Base-by-base conservation (phyloP, 2,329 filamentous ascomycete species). In the Aspergillus sp. region DNA sequence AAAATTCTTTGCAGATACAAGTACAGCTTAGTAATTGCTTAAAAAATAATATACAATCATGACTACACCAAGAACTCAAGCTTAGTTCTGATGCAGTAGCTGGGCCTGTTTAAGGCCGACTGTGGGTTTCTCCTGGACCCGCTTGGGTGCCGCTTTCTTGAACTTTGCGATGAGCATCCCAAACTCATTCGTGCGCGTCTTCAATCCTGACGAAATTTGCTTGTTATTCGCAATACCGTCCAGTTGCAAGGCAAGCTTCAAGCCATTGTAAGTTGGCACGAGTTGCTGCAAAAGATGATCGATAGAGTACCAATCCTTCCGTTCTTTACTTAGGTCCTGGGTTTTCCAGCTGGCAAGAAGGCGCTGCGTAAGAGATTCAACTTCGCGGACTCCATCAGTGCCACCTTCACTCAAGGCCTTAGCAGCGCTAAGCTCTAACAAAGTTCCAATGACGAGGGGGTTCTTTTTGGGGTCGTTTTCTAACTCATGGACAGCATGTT, bases 121-220 rank as follows among this genome's bases (percentile, higher is more conserved):
- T 7, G 64, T 64, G 11, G 67, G 66, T 9, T 52, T 49, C 33
- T 64, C 51, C 45, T 61, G 41, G 27, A 60, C 50, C 15, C 62
- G 55, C 33, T 65, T 57, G 9, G 68, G 64, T 12, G 63, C 64
- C 9, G 48, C 46, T 33, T 62, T 61, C 45, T 53, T 57, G 33
- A 62, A 60, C 11, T 62, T 58, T 14, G 48, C 79, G 47, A 86
- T 78, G 45, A 85, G 80, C 66, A 78, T 81, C 37, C 80, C 81
- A 19, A 90, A 77, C 60, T 84, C 64, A 17, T 63, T 59, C 31
- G 70, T 57, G 6, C 65, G 61, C 7, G 55, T 57, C 57, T 66
- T 65, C 52, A 77, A 58, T 12, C 57, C 52, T 11, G 61, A 48
- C 6, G 61, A 52, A 47, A 77, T 52, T 4, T 60, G 40, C 55